Evolutionary conservation across 2,329 filamentous ascomycete genomes (phyloP).

Genomic region (Microcyclosporella mali): DNA sequence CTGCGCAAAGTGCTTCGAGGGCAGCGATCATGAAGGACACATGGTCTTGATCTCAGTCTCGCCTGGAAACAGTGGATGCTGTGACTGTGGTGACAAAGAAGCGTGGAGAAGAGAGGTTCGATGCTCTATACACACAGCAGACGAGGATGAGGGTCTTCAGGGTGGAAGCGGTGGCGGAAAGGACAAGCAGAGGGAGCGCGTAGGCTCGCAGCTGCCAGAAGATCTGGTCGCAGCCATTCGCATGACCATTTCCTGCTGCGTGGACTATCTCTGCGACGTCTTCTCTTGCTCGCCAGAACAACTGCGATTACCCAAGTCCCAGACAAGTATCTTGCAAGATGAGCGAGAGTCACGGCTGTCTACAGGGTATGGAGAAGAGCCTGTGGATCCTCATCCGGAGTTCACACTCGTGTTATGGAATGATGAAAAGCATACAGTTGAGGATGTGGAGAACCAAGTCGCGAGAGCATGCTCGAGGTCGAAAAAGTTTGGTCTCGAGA

Average conservation of each 20-base stretch:
- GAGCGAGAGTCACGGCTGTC: constrained; percentile 69
- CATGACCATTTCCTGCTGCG: constrained; percentile 74
- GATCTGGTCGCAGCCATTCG: constrained; percentile 72
- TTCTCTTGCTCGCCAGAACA: constrained; percentile 97
- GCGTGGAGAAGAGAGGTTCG: constrained; percentile 84
- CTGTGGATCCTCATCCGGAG: constrained; percentile 60
- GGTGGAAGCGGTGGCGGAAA: constrained; percentile 48
- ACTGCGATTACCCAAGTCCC: constrained; percentile 75
- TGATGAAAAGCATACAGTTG: constrained; percentile 94
- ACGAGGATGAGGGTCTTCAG: constrained; percentile 12
- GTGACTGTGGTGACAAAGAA: constrained; percentile 92
- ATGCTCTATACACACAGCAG: constrained; percentile 81
- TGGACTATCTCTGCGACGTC: constrained; percentile 96
- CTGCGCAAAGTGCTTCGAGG: constrained; percentile 89
- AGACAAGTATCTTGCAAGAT: constrained; percentile 72
- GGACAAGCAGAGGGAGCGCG: constrained; percentile 40
- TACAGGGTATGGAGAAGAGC: constrained; percentile 60
- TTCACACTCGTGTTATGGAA: constrained; percentile 92
- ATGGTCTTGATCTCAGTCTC: constrained; percentile 85
- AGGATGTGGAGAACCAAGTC: constrained; percentile 84
- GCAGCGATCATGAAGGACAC: constrained; percentile 89
- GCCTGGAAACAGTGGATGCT: constrained; percentile 88
- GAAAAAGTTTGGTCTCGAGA: constrained; percentile 60
- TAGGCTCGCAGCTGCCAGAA: constrained; percentile 52
- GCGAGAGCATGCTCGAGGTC: constrained; percentile 77